phyloP scores from a whole-genome alignment of 2,329 filamentous ascomycete species.

The Colletotrichum viniferum region DNA sequence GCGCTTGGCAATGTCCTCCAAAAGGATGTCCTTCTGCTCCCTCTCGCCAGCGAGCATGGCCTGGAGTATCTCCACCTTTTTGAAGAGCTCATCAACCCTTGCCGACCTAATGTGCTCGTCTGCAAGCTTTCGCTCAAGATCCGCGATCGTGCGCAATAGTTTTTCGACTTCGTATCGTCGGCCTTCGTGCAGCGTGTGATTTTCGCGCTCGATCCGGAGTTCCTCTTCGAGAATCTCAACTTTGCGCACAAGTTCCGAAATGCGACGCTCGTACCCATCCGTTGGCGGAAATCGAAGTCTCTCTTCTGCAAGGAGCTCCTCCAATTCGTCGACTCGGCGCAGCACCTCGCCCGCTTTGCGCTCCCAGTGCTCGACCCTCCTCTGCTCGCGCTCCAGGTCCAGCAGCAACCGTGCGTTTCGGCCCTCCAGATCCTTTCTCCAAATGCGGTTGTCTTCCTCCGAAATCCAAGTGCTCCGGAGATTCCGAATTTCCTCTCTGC shows the following conservation, averaged over 20 bases:
- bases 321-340: slow-evolving; percentile 4
- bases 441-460: slow-evolving; percentile 4
- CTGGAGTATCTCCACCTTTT: slow-evolving; percentile 12
- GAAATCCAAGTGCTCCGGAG: slow-evolving; percentile 4
- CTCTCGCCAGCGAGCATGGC: slow-evolving; percentile 2
- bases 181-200: not conserved
- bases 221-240: slow-evolving; percentile 14
- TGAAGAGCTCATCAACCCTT: not conserved
- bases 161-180: slow-evolving; percentile 8
- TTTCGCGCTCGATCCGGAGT: slow-evolving; percentile 4
- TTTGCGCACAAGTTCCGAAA: slow-evolving; percentile 10
- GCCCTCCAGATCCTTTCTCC: slow-evolving; percentile 10
- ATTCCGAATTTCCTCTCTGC: slow-evolving; percentile 1
- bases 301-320: slow-evolving; percentile 5
- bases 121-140: slow-evolving; percentile 11
- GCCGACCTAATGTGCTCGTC: not conserved
- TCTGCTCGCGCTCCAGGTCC: slow-evolving; percentile 92
- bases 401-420: slow-evolving; percentile 40
- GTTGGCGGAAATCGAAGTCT: not conserved
- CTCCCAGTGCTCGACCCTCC: slow-evolving; percentile 98
- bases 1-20: slow-evolving; percentile 9
- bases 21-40: slow-evolving; percentile 4
- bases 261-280: slow-evolving; percentile 4
- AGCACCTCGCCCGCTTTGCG: slow-evolving; percentile 54
- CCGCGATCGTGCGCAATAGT: not conserved